These are phyloP conservation scores for Iberis pinnata DNA, from an alignment of 345 rosid species.

Conservation along the genomic window DNA sequence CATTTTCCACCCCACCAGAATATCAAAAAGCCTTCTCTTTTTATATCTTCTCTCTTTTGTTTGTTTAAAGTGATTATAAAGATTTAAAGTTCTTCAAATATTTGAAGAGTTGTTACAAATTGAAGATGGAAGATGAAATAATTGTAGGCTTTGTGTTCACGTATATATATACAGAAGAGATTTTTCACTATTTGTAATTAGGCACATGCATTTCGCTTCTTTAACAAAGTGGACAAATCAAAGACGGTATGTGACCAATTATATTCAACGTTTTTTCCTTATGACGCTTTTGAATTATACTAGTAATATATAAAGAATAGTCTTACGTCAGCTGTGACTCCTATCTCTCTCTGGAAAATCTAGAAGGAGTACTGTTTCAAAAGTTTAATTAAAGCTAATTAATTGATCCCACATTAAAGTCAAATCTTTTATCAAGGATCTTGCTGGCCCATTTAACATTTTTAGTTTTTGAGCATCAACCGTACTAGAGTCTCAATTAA, in stretches of 20 bases:
- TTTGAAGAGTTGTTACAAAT: not conserved
- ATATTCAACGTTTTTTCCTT: slow-evolving; percentile 4
- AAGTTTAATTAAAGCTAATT: not conserved
- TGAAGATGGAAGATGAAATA: slow-evolving; percentile 16
- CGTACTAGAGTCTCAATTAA: too few relatives aligned
- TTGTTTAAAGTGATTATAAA: slow-evolving; percentile 1
- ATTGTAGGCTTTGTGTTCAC: not conserved
- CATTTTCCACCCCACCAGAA: too few relatives aligned
- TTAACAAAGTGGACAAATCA: slow-evolving; percentile 19
- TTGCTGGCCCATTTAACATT: too few relatives aligned
- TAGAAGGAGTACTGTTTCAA: slow-evolving; percentile 14
- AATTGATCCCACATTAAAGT: too few relatives aligned
- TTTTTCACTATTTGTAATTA: not conserved
- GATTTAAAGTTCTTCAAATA: not conserved
- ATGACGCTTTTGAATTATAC: not conserved
- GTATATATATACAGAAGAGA: slow-evolving; percentile 13
- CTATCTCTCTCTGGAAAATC: not conserved
- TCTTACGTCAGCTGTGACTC: slow-evolving; percentile 28
- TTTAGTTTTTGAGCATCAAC: too few relatives aligned
- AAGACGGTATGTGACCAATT: slow-evolving; percentile 23
- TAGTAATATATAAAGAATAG: not conserved
- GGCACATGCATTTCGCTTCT: slow-evolving; percentile 10
- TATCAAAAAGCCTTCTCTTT: too few relatives aligned
- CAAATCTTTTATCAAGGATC: too few relatives aligned
- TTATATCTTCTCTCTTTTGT: not conserved